Conservation (phyloP, 768 basidiomycete species). For the Clitopilus hobsonii region DNA sequence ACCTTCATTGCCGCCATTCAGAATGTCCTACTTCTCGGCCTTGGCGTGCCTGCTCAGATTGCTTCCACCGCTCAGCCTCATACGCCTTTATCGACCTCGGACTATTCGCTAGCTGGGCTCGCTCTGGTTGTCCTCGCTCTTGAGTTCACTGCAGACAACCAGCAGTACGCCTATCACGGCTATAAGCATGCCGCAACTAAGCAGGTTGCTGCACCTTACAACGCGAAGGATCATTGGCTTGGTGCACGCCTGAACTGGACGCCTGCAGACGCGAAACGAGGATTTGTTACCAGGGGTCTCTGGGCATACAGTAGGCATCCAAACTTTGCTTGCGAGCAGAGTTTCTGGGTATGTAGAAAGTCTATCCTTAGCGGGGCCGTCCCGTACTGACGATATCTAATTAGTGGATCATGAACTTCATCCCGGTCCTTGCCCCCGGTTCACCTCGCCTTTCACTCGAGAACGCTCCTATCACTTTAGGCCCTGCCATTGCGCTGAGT, state of each 20-base stretch:
- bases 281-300: conserved; percentile 80
- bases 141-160: conserved; percentile 88
- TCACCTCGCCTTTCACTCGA: conserved; percentile 11
- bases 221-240: conserved; percentile 51
- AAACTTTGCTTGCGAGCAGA: conserved; percentile 89
- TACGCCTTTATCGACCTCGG: conserved; percentile 47
- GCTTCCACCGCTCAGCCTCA: conserved; percentile 54
- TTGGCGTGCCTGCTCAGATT: conserved; percentile 58
- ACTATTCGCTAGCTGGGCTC: conserved; percentile 54
- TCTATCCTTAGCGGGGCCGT: background rate
- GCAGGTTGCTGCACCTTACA: conserved; percentile 31
- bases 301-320: conserved; percentile 90
- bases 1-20: conserved; percentile 77
- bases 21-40: conserved; percentile 72
- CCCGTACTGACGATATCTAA: conserved; percentile 2
- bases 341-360: conserved; percentile 71
- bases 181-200: conserved; percentile 57
- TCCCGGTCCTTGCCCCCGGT: conserved; percentile 50
- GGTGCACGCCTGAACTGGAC: conserved; percentile 66
- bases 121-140: conserved; percentile 55
- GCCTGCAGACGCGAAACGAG: conserved; percentile 63
- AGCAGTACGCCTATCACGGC: conserved; percentile 81
- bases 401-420: conserved; percentile 64
- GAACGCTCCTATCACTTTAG: conserved; percentile 20
- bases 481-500: conserved; percentile 60